Base-by-base conservation (phyloP, 2,329 filamentous ascomycete species). In the Cladosporium velox region DNA sequence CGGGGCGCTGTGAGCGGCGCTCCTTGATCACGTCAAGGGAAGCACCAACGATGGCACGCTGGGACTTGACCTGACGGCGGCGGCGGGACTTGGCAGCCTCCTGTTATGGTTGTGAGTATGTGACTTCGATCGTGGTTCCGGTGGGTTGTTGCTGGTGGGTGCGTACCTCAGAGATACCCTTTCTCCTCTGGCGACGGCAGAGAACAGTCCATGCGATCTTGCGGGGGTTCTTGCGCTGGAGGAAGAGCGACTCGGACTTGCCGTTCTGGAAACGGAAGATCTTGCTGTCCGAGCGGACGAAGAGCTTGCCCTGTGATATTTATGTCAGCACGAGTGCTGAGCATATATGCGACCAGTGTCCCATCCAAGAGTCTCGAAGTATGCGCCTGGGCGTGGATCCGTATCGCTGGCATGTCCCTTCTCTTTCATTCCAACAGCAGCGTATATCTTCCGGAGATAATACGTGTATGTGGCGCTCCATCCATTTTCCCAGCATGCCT, bases 201-300 rank as follows among this genome's bases (percentile, higher is more conserved):
- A 99, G 91, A 78, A 93, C 90, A 75, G 95, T 99, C 95, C 95
- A 99, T 77, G 94, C 90, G 84, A 99, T 98, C 83, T 94, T 93
- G 84, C 95, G 94, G 82, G 95, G 95, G 90, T 99, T 99, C 92
- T 99, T 99, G 88, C 95, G 94, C 89, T 99, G 95, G 77, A 98
- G 92, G 90, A 99, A 99, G 76, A 99, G 92, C 76, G 93, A 97
- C 87, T 99, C 95, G 85, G 92, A 94, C 88, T 99, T 99, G 87
- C 95, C 93, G 86, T 96, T 97, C 86, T 97, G 93, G 91, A 99
- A 99, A 82, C 95, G 93, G 91, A 99, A 99, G 88, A 98, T 90
- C 89, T 98, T 99, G 93, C 91, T 96, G 89, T 99, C 95, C 82
- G 94, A 93, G 85, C 95, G 93, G 88, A 99, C 87, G 87, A 94